Conservation (phyloP, 371 early-diverging fungal genomes). For the Capillidium rhysosporum region DNA sequence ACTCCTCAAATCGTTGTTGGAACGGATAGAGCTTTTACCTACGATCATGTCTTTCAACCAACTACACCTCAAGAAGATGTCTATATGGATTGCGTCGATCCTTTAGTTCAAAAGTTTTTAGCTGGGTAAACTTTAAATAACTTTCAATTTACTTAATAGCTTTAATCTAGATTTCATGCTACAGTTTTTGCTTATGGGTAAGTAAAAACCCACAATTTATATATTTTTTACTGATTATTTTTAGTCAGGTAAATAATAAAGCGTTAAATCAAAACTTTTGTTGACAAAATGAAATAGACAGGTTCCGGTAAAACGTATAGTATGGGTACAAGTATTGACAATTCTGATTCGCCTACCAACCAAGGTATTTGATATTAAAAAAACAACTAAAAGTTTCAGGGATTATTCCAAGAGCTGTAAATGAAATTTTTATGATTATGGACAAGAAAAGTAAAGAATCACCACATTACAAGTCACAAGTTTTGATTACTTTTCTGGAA, state of each 20-base stretch:
- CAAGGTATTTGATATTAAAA: slow-evolving; percentile 3
- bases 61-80: slow-evolving; percentile 49
- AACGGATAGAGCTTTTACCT: slow-evolving; percentile 54
- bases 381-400: slow-evolving; percentile 4
- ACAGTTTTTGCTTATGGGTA: slow-evolving; percentile 24
- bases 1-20: slow-evolving; percentile 39
- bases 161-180: slow-evolving; percentile 16
- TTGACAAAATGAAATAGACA: slow-evolving; percentile 13
- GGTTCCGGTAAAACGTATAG: slow-evolving; percentile 83
- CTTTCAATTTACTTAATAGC: not conserved
- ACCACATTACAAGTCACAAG: slow-evolving; percentile 24
- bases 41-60: slow-evolving; percentile 64
- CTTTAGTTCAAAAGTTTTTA: slow-evolving; percentile 43
- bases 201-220: slow-evolving; percentile 31
- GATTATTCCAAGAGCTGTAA: slow-evolving; percentile 75
- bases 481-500: slow-evolving; percentile 69
- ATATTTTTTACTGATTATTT: slow-evolving; percentile 12
- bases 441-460: slow-evolving; percentile 13
- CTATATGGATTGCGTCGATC: slow-evolving; percentile 40
- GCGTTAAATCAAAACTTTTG: not conserved
- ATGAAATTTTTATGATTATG: slow-evolving; percentile 39
- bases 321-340: slow-evolving; percentile 48
- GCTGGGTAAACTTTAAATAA: slow-evolving; percentile 34
- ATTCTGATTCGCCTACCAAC: slow-evolving; percentile 7
- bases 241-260: not conserved